Percentiles rank a stretch among this genome's conserved stretches.
Conservation (phyloP, 306 rosid species). For the Rubus parviflorus region DNA sequence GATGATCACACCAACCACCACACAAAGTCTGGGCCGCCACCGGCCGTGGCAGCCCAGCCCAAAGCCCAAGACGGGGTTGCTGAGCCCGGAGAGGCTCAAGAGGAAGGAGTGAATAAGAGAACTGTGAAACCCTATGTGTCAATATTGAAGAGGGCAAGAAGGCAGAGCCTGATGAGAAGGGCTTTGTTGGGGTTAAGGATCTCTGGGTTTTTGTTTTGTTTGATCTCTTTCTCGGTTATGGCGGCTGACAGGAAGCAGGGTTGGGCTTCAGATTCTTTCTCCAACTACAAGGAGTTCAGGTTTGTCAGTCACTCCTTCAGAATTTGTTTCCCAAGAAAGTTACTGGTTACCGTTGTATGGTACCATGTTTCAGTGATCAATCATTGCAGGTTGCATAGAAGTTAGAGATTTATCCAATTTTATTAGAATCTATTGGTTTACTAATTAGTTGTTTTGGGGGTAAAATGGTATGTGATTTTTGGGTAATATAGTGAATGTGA, state of each 20-base stretch:
- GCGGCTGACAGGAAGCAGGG: conserved; percentile 56
- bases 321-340: not conserved
- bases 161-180: conserved; percentile 43
- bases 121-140: conserved; percentile 45
- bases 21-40: conserved; percentile 26
- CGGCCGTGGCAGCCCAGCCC: conserved; percentile 43
- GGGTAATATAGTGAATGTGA: not conserved
- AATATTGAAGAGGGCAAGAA: conserved; percentile 33
- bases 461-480: not conserved
- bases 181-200: conserved; percentile 53
- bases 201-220: conserved; percentile 49
- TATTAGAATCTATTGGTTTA: not conserved
- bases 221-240: conserved; percentile 64
- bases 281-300: conserved; percentile 63
- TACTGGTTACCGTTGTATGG: not conserved
- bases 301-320: conserved; percentile 14
- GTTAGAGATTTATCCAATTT: not conserved
- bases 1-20: conserved; percentile 15
- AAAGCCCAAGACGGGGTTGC: conserved; percentile 47
- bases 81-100: conserved; percentile 29
- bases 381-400: not conserved
- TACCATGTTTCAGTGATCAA: not conserved
- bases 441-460: not conserved
- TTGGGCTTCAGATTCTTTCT: conserved; percentile 68
- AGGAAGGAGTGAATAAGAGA: conserved; percentile 34